A percentile compares a stretch with the other conserved stretches of the same genome.
Evolutionary conservation across 495 filamentous ascomycete species (phyloP).

Genomic region (Pyrenopolyporus hunteri): DNA sequence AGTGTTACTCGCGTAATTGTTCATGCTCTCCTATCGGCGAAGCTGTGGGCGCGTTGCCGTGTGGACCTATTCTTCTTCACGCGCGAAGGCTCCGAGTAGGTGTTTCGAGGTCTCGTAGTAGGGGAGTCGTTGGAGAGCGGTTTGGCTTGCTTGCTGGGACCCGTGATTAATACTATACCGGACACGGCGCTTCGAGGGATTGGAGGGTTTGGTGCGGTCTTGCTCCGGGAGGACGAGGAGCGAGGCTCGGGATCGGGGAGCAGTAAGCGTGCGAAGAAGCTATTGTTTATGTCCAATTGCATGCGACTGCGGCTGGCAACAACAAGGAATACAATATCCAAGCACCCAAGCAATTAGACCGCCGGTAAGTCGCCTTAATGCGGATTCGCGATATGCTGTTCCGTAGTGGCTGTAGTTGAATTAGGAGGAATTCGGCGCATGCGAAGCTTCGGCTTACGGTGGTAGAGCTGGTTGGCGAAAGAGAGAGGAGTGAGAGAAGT

Average conservation of each 20-base stretch:
- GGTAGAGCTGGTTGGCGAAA: background rate
- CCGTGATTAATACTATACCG: background rate
- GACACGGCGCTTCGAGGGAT: conserved; percentile 1
- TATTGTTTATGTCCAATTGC: conserved; percentile 4
- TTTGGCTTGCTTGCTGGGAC: background rate
- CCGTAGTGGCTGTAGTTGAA: background rate
- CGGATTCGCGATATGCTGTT: conserved; percentile 1
- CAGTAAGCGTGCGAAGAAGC: background rate
- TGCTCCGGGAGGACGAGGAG: background rate
- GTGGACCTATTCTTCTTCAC: conserved; percentile 2
- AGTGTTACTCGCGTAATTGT: conserved; percentile 39
- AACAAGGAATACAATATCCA: conserved; percentile 26
- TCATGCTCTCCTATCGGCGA: conserved; percentile 31
- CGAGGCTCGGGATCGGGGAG: background rate
- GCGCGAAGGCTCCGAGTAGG: background rate
- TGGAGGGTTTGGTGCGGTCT: background rate
- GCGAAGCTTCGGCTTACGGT: background rate
- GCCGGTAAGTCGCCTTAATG: background rate
- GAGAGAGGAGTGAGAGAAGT: no score
- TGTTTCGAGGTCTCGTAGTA: background rate
- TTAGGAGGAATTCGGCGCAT: background rate
- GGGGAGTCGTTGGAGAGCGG: background rate
- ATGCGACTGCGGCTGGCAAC: conserved; percentile 17
- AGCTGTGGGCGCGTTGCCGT: conserved; percentile 20
- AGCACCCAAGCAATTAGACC: conserved; percentile 12